Conservation (phyloP, 1,284 basidiomycete species). For the Polyporus tsugae region DNA sequence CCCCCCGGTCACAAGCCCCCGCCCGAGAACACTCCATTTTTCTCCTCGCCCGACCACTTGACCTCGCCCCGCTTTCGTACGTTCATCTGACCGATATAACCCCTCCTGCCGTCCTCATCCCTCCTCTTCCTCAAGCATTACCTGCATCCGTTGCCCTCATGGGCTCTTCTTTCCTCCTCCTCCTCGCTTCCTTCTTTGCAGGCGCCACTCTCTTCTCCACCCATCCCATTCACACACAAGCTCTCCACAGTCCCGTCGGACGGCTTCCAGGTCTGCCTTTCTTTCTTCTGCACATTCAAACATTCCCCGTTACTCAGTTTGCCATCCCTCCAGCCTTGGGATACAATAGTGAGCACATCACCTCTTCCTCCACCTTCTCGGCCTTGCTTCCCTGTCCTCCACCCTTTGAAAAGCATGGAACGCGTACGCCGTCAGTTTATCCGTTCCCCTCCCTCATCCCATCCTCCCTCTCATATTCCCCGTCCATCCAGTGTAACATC, state of each 20-base stretch:
- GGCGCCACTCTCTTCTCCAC: constrained; percentile 21
- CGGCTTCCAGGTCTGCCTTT: constrained; percentile 22
- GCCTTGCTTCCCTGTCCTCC: not conserved
- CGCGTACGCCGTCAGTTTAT: constrained; percentile 38
- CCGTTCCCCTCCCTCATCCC: not conserved
- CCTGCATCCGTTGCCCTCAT: constrained; percentile 9
- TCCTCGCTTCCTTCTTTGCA: constrained; percentile 23
- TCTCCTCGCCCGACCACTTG: not conserved
- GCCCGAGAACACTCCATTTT: too few relatives aligned
- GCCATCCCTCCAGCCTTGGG: constrained; percentile 37
- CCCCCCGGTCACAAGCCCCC: not conserved
- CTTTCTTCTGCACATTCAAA: not conserved
- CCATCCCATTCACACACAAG: constrained; percentile 15
- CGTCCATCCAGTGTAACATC: constrained; percentile 45
- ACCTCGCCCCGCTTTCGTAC: not conserved
- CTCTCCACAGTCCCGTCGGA: constrained; percentile 22
- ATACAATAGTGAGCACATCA: constrained; percentile 43
- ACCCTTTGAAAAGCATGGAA: constrained; percentile 42
- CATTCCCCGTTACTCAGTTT: not conserved
- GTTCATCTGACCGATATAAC: not conserved
- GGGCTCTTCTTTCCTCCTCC: constrained; percentile 23
- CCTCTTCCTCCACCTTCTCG: not conserved
- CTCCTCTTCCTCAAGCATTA: not conserved
- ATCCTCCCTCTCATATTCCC: not conserved
- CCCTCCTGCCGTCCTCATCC: not conserved